phyloP scores from a whole-genome alignment of 352 stramenopile species.

The Pythium guiyangense region DNA sequence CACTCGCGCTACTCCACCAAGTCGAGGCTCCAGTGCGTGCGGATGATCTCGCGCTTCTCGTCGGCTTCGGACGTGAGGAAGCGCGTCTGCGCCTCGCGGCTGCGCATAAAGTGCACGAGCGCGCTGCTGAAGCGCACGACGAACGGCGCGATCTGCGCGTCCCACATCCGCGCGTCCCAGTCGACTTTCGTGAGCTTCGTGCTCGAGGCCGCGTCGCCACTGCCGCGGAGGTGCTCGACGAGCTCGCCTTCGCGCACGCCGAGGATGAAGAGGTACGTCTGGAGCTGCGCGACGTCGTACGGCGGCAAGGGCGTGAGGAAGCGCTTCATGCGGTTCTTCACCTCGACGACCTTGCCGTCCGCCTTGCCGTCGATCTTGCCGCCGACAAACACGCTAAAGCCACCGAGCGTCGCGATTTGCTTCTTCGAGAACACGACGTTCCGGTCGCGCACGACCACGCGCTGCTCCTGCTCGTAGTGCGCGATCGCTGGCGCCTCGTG shows the following conservation, averaged over 20 bases:
- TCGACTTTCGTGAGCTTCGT: conserved; percentile 69
- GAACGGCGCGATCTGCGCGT: conserved; percentile 56
- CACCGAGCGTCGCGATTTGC: conserved; percentile 38
- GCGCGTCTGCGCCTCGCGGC: no score
- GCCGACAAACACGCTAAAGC: conserved; percentile 63
- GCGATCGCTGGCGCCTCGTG: conserved; percentile 63
- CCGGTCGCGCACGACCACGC: conserved; percentile 55
- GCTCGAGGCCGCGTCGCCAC: conserved; percentile 17
- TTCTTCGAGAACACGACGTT: conserved; percentile 80
- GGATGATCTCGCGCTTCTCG: no score
- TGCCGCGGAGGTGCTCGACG: conserved; percentile 67
- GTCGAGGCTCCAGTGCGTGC: no score
- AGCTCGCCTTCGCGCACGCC: conserved; percentile 60
- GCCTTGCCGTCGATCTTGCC: conserved; percentile 79
- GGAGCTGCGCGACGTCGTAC: conserved; percentile 80
- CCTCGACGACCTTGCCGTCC: conserved; percentile 77
- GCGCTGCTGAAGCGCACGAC: no score
- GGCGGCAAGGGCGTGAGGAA: conserved; percentile 72
- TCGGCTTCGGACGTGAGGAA: no score
- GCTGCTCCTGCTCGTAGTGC: conserved; percentile 58
- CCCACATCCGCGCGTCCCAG: conserved; percentile 67
- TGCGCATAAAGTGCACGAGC: no score
- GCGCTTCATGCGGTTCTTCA: conserved; percentile 74
- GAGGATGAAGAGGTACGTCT: conserved; percentile 85
- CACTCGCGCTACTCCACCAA: neutral